Percentiles rank a stretch among this genome's conserved stretches.
phyloP scores from a whole-genome alignment of 176 grass and related monocot species.

The Puccinellia tenuiflora region DNA sequence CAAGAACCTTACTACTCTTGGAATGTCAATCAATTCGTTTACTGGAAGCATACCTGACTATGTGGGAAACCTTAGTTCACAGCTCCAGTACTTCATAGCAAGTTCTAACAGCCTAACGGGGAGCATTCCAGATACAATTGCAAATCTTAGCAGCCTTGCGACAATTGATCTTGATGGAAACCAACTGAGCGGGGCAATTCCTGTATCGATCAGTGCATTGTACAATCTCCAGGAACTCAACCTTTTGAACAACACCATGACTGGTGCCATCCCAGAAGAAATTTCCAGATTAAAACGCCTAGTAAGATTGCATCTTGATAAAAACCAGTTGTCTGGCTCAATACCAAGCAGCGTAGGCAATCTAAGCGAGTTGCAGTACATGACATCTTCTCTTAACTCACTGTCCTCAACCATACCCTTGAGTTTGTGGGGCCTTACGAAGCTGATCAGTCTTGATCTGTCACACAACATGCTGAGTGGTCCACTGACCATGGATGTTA shows the following conservation, averaged over 20 bases:
- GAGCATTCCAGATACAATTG: constrained; percentile 3
- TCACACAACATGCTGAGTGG: constrained; percentile 34
- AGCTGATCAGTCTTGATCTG: constrained; percentile 32
- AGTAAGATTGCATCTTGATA: background rate
- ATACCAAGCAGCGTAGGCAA: constrained; percentile 20
- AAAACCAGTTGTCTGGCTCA: background rate
- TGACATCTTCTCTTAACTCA: constrained; percentile 26
- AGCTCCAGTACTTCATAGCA: constrained; percentile 1
- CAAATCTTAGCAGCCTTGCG: background rate
- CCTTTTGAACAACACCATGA: background rate
- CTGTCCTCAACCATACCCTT: constrained; percentile 35
- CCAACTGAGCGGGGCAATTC: background rate
- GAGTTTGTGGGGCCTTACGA: constrained; percentile 23
- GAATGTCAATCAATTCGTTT: background rate
- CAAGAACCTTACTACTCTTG: background rate
- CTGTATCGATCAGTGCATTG: background rate
- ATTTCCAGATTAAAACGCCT: constrained; percentile 15
- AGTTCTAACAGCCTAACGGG: background rate
- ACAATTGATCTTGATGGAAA: background rate
- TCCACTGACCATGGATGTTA: constrained; percentile 1
- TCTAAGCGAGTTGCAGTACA: constrained; percentile 21
- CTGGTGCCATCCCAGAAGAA: constrained; percentile 24
- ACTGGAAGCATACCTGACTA: constrained; percentile 1
- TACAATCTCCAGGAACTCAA: constrained; percentile 8
- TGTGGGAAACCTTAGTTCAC: background rate